Percentiles rank a stretch among this genome's conserved stretches.
These are phyloP conservation scores for Parietaria judaica DNA, from an alignment of 306 rosid genomes.

Conservation along the genomic window DNA sequence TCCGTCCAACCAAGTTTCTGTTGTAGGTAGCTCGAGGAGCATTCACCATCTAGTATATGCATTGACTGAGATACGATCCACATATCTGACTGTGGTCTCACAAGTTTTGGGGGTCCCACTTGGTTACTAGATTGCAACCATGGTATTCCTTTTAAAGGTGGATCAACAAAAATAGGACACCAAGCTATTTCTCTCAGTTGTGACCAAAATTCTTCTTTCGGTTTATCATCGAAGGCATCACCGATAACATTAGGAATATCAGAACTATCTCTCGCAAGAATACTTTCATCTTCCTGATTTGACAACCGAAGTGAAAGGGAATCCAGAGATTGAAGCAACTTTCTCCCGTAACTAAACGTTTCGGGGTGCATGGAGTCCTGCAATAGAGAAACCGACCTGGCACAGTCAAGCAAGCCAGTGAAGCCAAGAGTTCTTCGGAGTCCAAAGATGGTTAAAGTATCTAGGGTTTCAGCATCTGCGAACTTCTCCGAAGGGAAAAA, in stretches of 20 bases:
- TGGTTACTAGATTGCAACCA: conserved; percentile 59
- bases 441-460: conserved; percentile 68
- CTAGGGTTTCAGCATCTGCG: conserved; percentile 57
- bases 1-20: conserved; percentile 77
- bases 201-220: conserved; percentile 87
- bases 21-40: conserved; percentile 45
- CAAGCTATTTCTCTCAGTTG: conserved; percentile 71
- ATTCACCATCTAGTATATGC: conserved; percentile 75
- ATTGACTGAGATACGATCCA: conserved; percentile 82
- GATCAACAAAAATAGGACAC: conserved; percentile 75
- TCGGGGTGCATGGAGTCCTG: conserved; percentile 48
- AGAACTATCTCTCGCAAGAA: neutral
- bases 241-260: conserved; percentile 36
- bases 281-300: conserved; percentile 28
- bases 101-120: conserved; percentile 54
- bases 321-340: conserved; percentile 53
- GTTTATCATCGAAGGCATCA: conserved; percentile 38
- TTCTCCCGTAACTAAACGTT: conserved; percentile 45
- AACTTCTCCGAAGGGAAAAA: conserved; percentile 79
- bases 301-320: conserved; percentile 54
- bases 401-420: conserved; percentile 90
- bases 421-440: conserved; percentile 72
- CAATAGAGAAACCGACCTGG: conserved; percentile 69
- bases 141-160: conserved; percentile 73
- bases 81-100: conserved; percentile 86